Evolutionary conservation across 2,329 filamentous ascomycete genomes (phyloP).

Genomic region (Hysterium pulicare): DNA sequence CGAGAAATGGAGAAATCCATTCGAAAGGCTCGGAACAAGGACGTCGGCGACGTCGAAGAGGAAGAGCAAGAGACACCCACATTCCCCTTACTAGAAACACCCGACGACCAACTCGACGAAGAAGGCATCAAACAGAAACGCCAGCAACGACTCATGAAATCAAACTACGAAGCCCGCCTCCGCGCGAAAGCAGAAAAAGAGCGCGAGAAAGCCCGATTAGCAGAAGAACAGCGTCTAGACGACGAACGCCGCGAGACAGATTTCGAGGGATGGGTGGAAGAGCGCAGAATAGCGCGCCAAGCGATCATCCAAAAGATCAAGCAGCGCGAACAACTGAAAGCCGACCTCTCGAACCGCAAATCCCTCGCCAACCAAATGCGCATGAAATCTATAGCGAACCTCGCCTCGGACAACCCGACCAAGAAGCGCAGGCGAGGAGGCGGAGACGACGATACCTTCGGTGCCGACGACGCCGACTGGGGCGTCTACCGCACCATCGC

Average conservation of each 20-base stretch:
- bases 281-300: conserved; percentile 70
- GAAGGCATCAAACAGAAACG: conserved; percentile 87
- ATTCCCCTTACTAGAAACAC: conserved; percentile 83
- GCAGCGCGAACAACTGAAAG: conserved; percentile 87
- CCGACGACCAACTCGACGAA: conserved; percentile 91
- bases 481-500: conserved; percentile 92
- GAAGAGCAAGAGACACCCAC: conserved; percentile 77
- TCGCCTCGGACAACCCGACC: conserved; percentile 80
- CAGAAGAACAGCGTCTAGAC: conserved; percentile 80
- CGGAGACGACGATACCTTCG: conserved; percentile 93
- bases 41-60: conserved; percentile 77
- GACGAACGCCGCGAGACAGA: conserved; percentile 79
- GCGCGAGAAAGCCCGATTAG: conserved; percentile 78
- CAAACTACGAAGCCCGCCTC: conserved; percentile 86
- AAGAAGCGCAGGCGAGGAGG: conserved; percentile 83
- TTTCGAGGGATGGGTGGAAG: conserved; percentile 81
- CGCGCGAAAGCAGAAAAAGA: conserved; percentile 97
- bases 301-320: conserved; percentile 79
- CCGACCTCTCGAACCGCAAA: conserved; percentile 93
- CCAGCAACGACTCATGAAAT: conserved; percentile 88
- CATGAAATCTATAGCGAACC: conserved; percentile 96
- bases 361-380: conserved; percentile 93
- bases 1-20: conserved; percentile 89
- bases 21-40: conserved; percentile 85
- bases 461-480: conserved; percentile 97